These are phyloP conservation scores for Gloeopeniophorella convolvens DNA, from an alignment of 768 basidiomycete species.

Conservation along the genomic window DNA sequence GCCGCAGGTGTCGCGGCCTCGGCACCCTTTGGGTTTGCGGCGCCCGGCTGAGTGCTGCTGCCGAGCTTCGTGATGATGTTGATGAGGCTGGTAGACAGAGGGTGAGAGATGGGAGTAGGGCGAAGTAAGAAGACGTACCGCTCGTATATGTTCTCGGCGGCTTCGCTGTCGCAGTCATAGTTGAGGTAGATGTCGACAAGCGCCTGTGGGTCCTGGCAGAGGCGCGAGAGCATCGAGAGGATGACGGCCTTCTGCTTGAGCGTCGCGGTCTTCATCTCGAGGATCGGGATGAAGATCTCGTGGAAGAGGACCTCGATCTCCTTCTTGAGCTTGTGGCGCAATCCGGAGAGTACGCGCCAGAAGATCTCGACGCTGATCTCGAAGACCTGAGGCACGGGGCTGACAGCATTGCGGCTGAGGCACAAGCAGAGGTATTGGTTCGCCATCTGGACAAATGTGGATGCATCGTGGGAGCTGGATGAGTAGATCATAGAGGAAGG, in stretches of 20 bases:
- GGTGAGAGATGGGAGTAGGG: slow-evolving; percentile 9
- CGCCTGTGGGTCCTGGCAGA: slow-evolving; percentile 96
- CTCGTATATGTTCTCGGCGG: slow-evolving; percentile 95
- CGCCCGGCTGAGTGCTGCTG: slow-evolving; percentile 37
- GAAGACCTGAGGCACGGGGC: slow-evolving; percentile 93
- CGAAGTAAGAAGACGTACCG: slow-evolving; percentile 49
- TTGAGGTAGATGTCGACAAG: slow-evolving; percentile 98
- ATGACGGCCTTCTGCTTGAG: slow-evolving; percentile 93
- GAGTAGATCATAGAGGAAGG: slow-evolving; percentile 89
- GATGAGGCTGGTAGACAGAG: slow-evolving; percentile 59
- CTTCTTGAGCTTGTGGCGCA: slow-evolving; percentile 98
- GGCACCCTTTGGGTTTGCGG: slow-evolving; percentile 40
- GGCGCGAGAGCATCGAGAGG: slow-evolving; percentile 75
- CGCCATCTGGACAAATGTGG: slow-evolving; percentile 85
- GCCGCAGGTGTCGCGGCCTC: slow-evolving; percentile 60
- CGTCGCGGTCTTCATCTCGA: slow-evolving; percentile 96
- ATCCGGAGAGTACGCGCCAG: slow-evolving; percentile 89
- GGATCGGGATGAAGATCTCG: slow-evolving; percentile 96
- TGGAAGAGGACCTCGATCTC: slow-evolving; percentile 98
- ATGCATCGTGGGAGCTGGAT: slow-evolving; percentile 79
- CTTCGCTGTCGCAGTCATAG: slow-evolving; percentile 96
- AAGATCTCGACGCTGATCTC: slow-evolving; percentile 98
- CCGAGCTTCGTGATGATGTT: slow-evolving; percentile 94
- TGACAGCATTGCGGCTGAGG: slow-evolving; percentile 91
- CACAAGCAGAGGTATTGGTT: slow-evolving; percentile 94